Conservation (phyloP, 768 basidiomycete genomes). For the Termitomyces bulborhizus region DNA sequence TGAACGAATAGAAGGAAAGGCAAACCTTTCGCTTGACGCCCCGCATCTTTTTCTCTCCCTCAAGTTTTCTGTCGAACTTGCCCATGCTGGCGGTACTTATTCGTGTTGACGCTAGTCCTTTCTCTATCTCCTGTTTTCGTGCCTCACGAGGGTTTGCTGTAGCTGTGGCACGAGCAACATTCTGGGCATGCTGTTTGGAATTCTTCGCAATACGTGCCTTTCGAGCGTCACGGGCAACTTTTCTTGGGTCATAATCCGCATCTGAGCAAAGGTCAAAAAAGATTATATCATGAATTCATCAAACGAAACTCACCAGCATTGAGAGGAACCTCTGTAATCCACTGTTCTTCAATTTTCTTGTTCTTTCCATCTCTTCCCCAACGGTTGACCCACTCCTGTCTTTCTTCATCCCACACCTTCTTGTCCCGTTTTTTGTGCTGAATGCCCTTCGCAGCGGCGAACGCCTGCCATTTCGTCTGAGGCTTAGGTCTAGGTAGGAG, state of each 20-base stretch:
- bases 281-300: background rate
- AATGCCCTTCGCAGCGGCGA: constrained; percentile 93
- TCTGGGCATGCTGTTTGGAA: constrained; percentile 66
- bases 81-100: constrained; percentile 94
- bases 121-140: constrained; percentile 71
- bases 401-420: constrained; percentile 91
- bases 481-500: constrained; percentile 90
- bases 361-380: constrained; percentile 94
- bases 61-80: constrained; percentile 82
- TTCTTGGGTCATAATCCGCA: constrained; percentile 73
- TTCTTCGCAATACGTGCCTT: constrained; percentile 85
- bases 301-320: constrained; percentile 57
- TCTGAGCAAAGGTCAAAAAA: constrained; percentile 34
- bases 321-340: constrained; percentile 86
- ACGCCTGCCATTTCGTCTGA: constrained; percentile 94
- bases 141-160: constrained; percentile 29
- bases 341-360: constrained; percentile 77
- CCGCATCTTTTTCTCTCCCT: constrained; percentile 85
- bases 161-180: constrained; percentile 50
- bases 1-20: constrained; percentile 1
- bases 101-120: constrained; percentile 68
- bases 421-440: constrained; percentile 71
- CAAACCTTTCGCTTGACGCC: constrained; percentile 91
- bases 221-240: constrained; percentile 69
- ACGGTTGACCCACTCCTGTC: constrained; percentile 84